A percentile compares a stretch with the other conserved stretches of the same genome.
These are phyloP conservation scores for Furcasterigmium furcatum DNA, from an alignment of 2,329 filamentous ascomycete genomes.

Conservation along the genomic window DNA sequence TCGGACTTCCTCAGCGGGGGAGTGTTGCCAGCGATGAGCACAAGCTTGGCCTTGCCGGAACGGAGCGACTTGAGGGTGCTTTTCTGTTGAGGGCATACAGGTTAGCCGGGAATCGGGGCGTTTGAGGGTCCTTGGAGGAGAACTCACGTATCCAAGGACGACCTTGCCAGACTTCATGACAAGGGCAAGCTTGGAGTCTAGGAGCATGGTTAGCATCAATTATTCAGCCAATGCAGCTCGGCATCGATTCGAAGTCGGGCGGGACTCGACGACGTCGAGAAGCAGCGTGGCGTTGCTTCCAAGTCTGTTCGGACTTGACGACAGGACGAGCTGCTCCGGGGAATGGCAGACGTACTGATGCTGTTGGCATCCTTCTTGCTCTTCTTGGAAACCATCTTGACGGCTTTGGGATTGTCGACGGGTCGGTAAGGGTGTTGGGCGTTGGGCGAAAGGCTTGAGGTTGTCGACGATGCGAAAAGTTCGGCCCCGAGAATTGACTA, in stretches of 20 bases:
- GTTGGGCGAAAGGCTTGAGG: constrained; percentile 9
- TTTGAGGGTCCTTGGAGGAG: too few species aligned
- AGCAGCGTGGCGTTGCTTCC: too few species aligned
- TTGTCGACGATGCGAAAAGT: constrained; percentile 7
- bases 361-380: constrained; percentile 82
- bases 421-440: constrained; percentile 2
- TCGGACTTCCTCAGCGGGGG: constrained; percentile 97
- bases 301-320: not conserved
- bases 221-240: not conserved
- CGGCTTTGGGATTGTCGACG: constrained; percentile 32
- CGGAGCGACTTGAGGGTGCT: constrained; percentile 77
- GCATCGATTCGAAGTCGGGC: not conserved
- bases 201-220: not conserved
- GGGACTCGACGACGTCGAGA: too few species aligned
- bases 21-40: constrained; percentile 92
- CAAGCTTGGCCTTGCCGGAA: constrained; percentile 96
- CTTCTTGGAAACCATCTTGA: constrained; percentile 72
- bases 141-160: constrained; percentile 68
- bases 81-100: constrained; percentile 42
- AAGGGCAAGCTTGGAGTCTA: constrained; percentile 55
- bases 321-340: not conserved
- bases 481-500: not conserved
- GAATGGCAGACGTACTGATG: constrained; percentile 31
- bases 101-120: too few species aligned
- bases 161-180: constrained; percentile 72